phyloP scores from a whole-genome alignment of 352 stramenopile genomes.

The Phytopythium kandeliae region DNA sequence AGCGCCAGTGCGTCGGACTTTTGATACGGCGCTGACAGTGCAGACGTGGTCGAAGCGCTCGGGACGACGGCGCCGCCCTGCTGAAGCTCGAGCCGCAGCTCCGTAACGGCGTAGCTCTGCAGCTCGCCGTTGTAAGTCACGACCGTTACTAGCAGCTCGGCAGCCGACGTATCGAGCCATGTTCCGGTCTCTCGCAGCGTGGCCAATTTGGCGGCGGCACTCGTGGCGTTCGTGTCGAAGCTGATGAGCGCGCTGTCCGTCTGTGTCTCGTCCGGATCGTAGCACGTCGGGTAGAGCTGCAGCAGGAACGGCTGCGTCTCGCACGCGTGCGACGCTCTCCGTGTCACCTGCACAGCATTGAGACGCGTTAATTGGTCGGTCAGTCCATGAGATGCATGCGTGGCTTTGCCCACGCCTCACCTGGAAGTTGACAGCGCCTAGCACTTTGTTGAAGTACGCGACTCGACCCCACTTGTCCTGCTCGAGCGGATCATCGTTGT shows the following conservation, averaged over 20 bases:
- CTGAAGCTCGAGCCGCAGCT: slow-evolving; percentile 28
- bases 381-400: too few species aligned
- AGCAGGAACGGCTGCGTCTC: slow-evolving; percentile 22
- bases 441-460: slow-evolving; percentile 21
- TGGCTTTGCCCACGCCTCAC: too few species aligned
- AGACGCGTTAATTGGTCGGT: too few species aligned
- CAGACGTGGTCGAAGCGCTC: slow-evolving; percentile 23
- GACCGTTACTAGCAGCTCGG: slow-evolving; percentile 35
- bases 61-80: slow-evolving; percentile 26
- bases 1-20: slow-evolving; percentile 10
- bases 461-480: slow-evolving; percentile 20
- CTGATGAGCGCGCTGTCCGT: slow-evolving; percentile 25
- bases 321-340: slow-evolving; percentile 16
- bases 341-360: neutral
- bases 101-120: slow-evolving; percentile 31
- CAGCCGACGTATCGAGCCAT: slow-evolving; percentile 35
- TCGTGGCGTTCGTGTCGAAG: slow-evolving; percentile 35
- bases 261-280: slow-evolving; percentile 18
- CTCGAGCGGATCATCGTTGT: slow-evolving; percentile 31
- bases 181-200: slow-evolving; percentile 19
- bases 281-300: slow-evolving; percentile 40
- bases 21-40: slow-evolving; percentile 31
- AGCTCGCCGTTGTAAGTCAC: slow-evolving; percentile 56
- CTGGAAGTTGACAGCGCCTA: slow-evolving; percentile 29
- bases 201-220: slow-evolving; percentile 15